A percentile compares a stretch with the other conserved stretches of the same genome.
Evolutionary conservation across 2,329 filamentous ascomycete genomes (phyloP).

Genomic region (Ceratocystis ficicola): DNA sequence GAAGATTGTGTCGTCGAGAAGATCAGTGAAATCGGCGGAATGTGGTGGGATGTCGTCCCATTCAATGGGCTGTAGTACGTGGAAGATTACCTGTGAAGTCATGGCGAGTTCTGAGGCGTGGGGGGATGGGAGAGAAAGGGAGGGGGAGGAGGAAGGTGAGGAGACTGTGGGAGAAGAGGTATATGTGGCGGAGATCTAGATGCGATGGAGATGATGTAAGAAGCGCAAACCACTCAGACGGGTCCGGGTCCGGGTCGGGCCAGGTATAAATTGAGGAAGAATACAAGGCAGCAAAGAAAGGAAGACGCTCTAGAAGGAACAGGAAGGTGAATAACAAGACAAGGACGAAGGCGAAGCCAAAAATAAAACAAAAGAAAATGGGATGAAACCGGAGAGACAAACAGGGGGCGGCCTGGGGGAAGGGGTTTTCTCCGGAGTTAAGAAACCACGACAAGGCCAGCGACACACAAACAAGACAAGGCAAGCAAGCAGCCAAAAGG

Average conservation of each 20-base stretch:
- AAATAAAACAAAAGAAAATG: neutral
- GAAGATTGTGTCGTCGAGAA: conserved; percentile 48
- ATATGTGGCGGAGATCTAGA: neutral
- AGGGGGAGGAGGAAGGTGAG: neutral
- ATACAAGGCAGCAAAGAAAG: neutral
- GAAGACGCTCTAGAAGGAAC: neutral
- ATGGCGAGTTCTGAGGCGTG: conserved; percentile 1
- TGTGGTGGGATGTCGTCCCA: conserved; percentile 39
- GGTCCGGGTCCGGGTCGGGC: neutral
- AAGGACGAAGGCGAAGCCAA: neutral
- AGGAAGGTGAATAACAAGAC: too few relatives aligned
- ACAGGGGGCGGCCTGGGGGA: neutral
- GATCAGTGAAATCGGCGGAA: conserved; percentile 35
- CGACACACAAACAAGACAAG: neutral
- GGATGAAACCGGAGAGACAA: neutral
- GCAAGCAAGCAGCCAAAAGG: neutral
- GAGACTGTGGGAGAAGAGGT: neutral
- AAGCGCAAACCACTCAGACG: neutral
- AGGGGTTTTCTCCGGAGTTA: neutral
- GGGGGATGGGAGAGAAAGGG: neutral
- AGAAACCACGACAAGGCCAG: neutral
- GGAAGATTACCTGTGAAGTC: conserved; percentile 28
- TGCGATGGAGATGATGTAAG: neutral
- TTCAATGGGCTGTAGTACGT: conserved; percentile 43
- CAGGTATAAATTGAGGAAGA: conserved; percentile 1